Conservation (phyloP, 352 stramenopile species). For the Phytophthora citricola region DNA sequence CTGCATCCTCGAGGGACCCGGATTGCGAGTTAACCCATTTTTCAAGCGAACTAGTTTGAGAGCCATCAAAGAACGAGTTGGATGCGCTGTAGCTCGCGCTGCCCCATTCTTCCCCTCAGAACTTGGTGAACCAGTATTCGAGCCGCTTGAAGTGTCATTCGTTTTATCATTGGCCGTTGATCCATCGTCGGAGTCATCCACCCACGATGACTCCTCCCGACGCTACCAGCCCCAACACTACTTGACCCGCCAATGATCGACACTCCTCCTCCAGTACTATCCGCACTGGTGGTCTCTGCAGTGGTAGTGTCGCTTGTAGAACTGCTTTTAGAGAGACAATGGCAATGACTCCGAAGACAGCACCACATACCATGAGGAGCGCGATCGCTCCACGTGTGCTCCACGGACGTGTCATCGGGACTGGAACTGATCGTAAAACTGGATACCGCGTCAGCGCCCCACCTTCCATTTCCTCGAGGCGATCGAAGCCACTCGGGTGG, state of each 20-base stretch:
- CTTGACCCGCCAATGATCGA: slow-evolving; percentile 15
- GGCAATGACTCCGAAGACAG: slow-evolving; percentile 36
- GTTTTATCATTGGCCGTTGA: background rate
- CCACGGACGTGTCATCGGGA: slow-evolving; percentile 28
- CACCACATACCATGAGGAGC: slow-evolving; percentile 31
- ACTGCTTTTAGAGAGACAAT: slow-evolving; percentile 5
- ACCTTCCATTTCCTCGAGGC: slow-evolving; percentile 36
- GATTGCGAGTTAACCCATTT: slow-evolving; percentile 7
- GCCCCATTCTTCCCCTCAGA: background rate
- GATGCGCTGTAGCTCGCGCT: background rate
- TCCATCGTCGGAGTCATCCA: background rate
- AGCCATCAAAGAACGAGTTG: slow-evolving; percentile 12
- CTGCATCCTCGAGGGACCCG: slow-evolving; percentile 1
- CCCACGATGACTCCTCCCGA: slow-evolving; percentile 7
- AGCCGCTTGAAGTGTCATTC: background rate
- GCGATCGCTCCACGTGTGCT: slow-evolving; percentile 29
- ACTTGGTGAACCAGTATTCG: background rate
- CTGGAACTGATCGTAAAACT: slow-evolving; percentile 32
- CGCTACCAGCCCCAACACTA: slow-evolving; percentile 12
- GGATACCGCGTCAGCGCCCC: slow-evolving; percentile 17
- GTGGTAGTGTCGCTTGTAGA: background rate
- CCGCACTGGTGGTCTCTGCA: slow-evolving; percentile 11
- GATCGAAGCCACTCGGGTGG: slow-evolving; percentile 29
- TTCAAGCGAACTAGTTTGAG: slow-evolving; percentile 5
- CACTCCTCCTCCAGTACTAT: slow-evolving; percentile 5